Evolutionary conservation across 805 yeast genomes (phyloP).

Genomic region (Priceomyces medius): DNA sequence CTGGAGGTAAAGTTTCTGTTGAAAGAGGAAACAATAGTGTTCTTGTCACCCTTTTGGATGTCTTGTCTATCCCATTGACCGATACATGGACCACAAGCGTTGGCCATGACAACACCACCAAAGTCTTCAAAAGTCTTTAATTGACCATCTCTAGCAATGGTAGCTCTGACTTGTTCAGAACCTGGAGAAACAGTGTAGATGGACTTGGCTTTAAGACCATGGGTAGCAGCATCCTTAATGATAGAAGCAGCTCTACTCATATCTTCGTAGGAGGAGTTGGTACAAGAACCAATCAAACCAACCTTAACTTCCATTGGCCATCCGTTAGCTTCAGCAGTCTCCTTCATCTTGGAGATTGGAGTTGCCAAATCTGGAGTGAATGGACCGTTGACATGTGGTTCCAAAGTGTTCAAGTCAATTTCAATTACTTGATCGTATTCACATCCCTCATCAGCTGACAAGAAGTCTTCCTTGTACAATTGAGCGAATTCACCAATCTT

Average conservation of each 20-base stretch:
- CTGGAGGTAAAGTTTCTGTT: conserved; percentile 98
- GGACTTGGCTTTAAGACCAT: conserved; percentile 89
- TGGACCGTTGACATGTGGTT: conserved; percentile 97
- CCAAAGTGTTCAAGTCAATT: conserved; percentile 83
- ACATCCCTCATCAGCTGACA: conserved; percentile 88
- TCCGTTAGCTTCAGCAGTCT: conserved; percentile 75
- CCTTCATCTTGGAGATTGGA: conserved; percentile 84
- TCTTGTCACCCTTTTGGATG: conserved; percentile 89
- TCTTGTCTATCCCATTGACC: conserved; percentile 99
- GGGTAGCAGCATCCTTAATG: conserved; percentile 84
- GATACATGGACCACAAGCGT: conserved; percentile 99
- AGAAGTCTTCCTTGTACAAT: conserved; percentile 58
- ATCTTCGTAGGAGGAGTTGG: conserved; percentile 97
- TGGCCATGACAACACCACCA: conserved; percentile 93
- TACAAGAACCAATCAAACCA: conserved; percentile 97
- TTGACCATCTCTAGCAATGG: conserved; percentile 95
- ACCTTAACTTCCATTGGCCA: conserved; percentile 95
- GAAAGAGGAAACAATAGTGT: conserved; percentile 95
- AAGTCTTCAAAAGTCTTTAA: conserved; percentile 83
- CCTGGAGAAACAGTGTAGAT: conserved; percentile 96
- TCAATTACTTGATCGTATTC: conserved; percentile 93
- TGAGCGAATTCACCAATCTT: conserved; percentile 81
- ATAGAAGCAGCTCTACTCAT: conserved; percentile 96
- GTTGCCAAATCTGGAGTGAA: conserved; percentile 98
- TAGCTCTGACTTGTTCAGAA: conserved; percentile 97